These are phyloP conservation scores for Trichoderma reesei DNA, from an alignment of 495 filamentous ascomycete species.

Conservation along the genomic window DNA sequence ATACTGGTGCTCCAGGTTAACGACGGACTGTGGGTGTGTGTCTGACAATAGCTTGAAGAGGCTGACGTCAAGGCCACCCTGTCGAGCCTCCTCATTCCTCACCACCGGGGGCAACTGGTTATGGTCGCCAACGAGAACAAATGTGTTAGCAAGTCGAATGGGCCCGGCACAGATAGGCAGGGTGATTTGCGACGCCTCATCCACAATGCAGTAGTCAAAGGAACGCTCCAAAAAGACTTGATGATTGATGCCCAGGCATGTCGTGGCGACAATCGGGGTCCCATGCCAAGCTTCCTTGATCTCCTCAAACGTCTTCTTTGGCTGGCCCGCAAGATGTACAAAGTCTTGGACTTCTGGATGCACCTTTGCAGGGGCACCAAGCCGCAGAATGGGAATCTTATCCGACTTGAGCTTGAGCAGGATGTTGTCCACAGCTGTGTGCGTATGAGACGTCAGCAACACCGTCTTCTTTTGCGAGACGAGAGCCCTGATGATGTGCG, in stretches of 20 bases:
- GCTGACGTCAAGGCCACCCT: slow-evolving; percentile 83
- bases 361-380: slow-evolving; percentile 74
- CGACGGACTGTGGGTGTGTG: slow-evolving; percentile 72
- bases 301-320: slow-evolving; percentile 68
- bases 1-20: slow-evolving; percentile 90
- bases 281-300: slow-evolving; percentile 71
- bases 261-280: slow-evolving; percentile 84
- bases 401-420: slow-evolving; percentile 78
- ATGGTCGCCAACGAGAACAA: slow-evolving; percentile 93
- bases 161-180: slow-evolving; percentile 88
- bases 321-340: slow-evolving; percentile 60
- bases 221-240: slow-evolving; percentile 75
- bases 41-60: slow-evolving; percentile 91
- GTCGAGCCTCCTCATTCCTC: slow-evolving; percentile 76
- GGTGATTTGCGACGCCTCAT: slow-evolving; percentile 96
- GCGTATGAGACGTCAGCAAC: slow-evolving; percentile 87
- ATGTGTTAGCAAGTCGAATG: slow-evolving; percentile 85
- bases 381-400: slow-evolving; percentile 67
- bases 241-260: slow-evolving; percentile 85
- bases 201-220: slow-evolving; percentile 97
- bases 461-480: slow-evolving; percentile 86
- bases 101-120: slow-evolving; percentile 91
- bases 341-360: slow-evolving; percentile 80
- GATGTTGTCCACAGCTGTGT: slow-evolving; percentile 97
- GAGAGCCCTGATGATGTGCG: slow-evolving; percentile 89